A percentile compares a stretch with the other conserved stretches of the same genome.
Evolutionary conservation across 345 rosid species (phyloP).

Genomic region (Dimocarpus longan): DNA sequence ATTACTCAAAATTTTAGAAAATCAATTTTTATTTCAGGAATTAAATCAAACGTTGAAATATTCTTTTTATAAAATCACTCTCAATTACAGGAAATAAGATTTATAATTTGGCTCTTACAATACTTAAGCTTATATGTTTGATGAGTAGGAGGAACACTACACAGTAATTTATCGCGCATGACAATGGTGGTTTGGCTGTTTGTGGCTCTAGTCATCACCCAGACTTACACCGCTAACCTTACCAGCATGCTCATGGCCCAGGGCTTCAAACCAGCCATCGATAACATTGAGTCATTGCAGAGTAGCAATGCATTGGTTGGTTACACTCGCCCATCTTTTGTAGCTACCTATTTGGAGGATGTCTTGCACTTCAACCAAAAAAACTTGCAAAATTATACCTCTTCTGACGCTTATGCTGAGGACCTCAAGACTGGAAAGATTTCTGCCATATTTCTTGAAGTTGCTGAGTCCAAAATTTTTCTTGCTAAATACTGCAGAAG

Average conservation of each 20-base stretch:
- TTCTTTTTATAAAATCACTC: too few relatives aligned
- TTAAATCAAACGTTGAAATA: too few relatives aligned
- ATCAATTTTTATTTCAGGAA: too few relatives aligned
- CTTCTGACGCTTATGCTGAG: slow-evolving; percentile 2
- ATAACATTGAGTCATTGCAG: slow-evolving; percentile 15
- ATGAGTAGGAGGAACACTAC: slow-evolving; percentile 21
- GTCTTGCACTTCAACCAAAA: background rate
- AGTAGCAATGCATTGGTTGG: slow-evolving; percentile 22
- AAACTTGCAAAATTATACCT: slow-evolving; percentile 3
- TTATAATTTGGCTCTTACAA: too few relatives aligned
- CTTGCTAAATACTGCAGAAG: slow-evolving; percentile 24
- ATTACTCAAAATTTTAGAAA: too few relatives aligned
- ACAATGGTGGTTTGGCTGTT: slow-evolving; percentile 30
- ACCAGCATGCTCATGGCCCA: slow-evolving; percentile 25
- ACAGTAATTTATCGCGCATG: slow-evolving; percentile 33
- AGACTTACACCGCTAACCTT: slow-evolving; percentile 30
- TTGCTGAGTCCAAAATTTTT: slow-evolving; percentile 26
- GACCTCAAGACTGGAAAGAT: slow-evolving; percentile 19
- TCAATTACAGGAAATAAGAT: too few relatives aligned
- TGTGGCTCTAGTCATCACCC: slow-evolving; percentile 25
- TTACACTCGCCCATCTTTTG: slow-evolving; percentile 6
- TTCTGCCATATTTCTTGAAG: slow-evolving; percentile 32
- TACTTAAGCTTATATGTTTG: background rate
- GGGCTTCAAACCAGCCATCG: slow-evolving; percentile 7
- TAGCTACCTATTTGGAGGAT: slow-evolving; percentile 13